Evolutionary conservation across 257 asterid genomes (phyloP), one percentile per base, ranked within the genome.

Genomic region (Solanum corneliomulleri): DNA sequence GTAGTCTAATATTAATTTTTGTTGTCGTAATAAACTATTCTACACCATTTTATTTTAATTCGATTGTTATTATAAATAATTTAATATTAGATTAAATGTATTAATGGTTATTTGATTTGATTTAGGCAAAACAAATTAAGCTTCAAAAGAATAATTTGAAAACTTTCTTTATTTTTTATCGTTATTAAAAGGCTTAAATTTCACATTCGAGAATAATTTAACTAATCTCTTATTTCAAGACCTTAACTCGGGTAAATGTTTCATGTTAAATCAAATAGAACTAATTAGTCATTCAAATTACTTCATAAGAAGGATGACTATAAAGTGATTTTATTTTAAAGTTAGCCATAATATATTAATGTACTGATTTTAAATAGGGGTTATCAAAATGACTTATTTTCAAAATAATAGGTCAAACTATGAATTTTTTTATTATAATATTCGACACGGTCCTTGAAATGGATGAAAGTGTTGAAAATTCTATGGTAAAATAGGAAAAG

Each of bases 401-500:
- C 4, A 0, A 25, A 25, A 66, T 27, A 66, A 66, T 27, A 25
- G 2, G 33, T 15, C 35, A 66, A 25, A 13, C 31, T 66, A 25
- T n/a, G 16, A 25, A 0, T n/a, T 21, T 21, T 2, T 11, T 64
- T 11, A 3, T 94, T 76, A n/a, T 89, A 62, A 92, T 94, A 81
- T 92, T 92, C 62, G 96, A 93, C 89, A 84, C 93, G 3, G 94
- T 95, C 56, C 93, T 94, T 12, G 98, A 94, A 88, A 94, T 95
- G 98, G 98, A 95, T 84, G 95, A 94, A 21, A 88, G 91, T 35
- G 88, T 82, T 66, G 94, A 91, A 56, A 92, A 93, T 82, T 87
- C 90, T 9, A 87, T 94, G 70, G 95, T 87, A 8, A 93, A 94
- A 83, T 95, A 97, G 98, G 98, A 97, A 29, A 95, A 91, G 88